A percentile compares a stretch with the other conserved stretches of the same genome.
These are phyloP conservation scores for Gentiana straminea DNA, from an alignment of 257 asterid species.

Conservation along the genomic window DNA sequence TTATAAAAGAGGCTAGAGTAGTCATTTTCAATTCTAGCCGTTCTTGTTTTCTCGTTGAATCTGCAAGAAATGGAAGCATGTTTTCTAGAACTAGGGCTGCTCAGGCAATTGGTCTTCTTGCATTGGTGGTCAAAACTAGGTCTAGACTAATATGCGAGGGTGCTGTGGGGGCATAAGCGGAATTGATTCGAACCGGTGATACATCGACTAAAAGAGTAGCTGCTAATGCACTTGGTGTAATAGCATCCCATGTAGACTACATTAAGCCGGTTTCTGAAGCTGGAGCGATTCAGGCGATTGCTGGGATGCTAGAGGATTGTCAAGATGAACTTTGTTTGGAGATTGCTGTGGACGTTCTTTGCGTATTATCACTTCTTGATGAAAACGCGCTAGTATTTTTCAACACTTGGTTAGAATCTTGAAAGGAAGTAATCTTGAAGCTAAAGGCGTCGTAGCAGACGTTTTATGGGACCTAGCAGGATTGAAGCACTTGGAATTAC, in stretches of 20 bases:
- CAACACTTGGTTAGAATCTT: slow-evolving; percentile 40
- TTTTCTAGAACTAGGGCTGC: slow-evolving; percentile 58
- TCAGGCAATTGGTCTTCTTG: slow-evolving; percentile 54
- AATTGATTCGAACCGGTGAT: slow-evolving; percentile 36
- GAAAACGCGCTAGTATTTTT: slow-evolving; percentile 34
- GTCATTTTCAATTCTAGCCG: slow-evolving; percentile 27
- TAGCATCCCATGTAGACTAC: slow-evolving; percentile 38
- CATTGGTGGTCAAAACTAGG: slow-evolving; percentile 37
- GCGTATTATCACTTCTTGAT: slow-evolving; percentile 39
- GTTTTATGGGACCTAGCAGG: slow-evolving; percentile 39
- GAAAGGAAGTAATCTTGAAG: slow-evolving; percentile 22
- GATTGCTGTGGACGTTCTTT: slow-evolving; percentile 51
- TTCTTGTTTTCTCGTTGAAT: slow-evolving; percentile 35
- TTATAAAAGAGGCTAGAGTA: slow-evolving; percentile 47
- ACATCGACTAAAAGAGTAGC: slow-evolving; percentile 30
- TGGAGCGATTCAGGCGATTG: slow-evolving; percentile 33
- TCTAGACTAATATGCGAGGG: slow-evolving; percentile 31
- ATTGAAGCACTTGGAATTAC: slow-evolving; percentile 25
- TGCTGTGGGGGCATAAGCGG: slow-evolving; percentile 28
- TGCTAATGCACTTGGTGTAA: slow-evolving; percentile 53
- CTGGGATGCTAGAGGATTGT: slow-evolving; percentile 33
- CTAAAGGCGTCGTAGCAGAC: slow-evolving; percentile 53
- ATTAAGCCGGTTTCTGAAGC: slow-evolving; percentile 36
- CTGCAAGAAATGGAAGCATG: slow-evolving; percentile 40
- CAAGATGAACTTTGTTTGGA: slow-evolving; percentile 30